A percentile compares a stretch with the other conserved stretches of the same genome.
These are phyloP conservation scores for Podospora australis DNA, from an alignment of 495 filamentous ascomycete genomes.

Conservation along the genomic window DNA sequence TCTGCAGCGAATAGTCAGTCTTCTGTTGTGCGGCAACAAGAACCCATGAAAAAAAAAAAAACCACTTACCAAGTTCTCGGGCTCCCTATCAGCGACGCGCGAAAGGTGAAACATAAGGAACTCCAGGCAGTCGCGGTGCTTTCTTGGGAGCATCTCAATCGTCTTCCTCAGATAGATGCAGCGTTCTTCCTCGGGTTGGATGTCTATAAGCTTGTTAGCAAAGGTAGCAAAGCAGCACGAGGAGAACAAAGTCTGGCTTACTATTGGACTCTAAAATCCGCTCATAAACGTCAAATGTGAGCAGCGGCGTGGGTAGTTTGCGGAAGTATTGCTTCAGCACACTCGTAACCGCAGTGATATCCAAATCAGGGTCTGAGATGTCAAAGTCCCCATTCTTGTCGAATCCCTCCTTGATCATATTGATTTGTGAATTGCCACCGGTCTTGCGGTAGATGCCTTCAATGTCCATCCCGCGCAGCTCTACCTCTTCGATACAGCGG, in stretches of 20 bases:
- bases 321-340: constrained; percentile 97
- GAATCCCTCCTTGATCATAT: constrained; percentile 82
- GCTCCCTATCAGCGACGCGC: constrained; percentile 74
- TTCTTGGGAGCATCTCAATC: constrained; percentile 68
- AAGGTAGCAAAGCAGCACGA: neutral
- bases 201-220: constrained; percentile 24
- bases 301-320: constrained; percentile 81
- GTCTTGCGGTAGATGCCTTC: constrained; percentile 99
- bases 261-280: constrained; percentile 70
- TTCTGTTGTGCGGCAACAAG: too few species aligned
- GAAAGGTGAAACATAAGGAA: constrained; percentile 92
- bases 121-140: constrained; percentile 83
- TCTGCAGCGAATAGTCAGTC: constrained; percentile 38
- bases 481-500: constrained; percentile 96
- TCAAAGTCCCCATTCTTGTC: constrained; percentile 78
- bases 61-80: constrained; percentile 62
- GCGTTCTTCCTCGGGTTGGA: constrained; percentile 52
- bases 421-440: constrained; percentile 80
- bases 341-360: constrained; percentile 94
- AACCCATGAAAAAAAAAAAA: neutral
- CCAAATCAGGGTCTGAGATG: constrained; percentile 85
- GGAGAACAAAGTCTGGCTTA: constrained; percentile 24
- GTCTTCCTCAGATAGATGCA: constrained; percentile 61
- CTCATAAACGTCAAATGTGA: constrained; percentile 92
- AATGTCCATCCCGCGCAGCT: constrained; percentile 92